Evolutionary conservation across 306 rosid species (phyloP).

Genomic region (Trifolium pratense): DNA sequence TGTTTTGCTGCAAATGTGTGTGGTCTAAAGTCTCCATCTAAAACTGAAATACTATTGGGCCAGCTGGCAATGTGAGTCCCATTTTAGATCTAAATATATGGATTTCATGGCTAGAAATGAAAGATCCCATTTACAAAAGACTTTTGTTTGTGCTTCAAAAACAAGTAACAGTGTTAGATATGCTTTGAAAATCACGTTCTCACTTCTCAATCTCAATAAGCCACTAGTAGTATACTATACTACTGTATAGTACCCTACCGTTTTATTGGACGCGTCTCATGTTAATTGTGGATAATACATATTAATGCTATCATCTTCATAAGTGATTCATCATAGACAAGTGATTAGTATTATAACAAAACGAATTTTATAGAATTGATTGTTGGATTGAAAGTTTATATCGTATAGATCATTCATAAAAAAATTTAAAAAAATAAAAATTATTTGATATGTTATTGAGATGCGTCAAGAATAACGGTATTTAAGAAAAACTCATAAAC

Average conservation of each 20-base stretch:
- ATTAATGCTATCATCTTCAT: no score
- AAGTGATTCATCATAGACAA: no score
- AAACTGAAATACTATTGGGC: background rate
- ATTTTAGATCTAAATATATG: background rate
- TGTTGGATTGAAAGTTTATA: no score
- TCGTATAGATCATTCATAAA: no score
- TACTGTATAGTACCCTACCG: background rate
- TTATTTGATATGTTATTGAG: no score
- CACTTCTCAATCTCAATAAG: background rate
- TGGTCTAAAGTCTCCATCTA: background rate
- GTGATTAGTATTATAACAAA: no score
- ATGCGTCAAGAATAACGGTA: no score
- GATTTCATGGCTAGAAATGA: background rate
- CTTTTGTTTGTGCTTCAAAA: background rate
- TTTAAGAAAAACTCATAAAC: no score
- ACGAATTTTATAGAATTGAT: no score
- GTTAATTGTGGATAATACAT: background rate
- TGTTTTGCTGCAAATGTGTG: background rate
- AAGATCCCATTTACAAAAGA: background rate
- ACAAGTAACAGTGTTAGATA: background rate
- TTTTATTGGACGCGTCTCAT: background rate
- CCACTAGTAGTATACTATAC: no score
- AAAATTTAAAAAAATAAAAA: no score
- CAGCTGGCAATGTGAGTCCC: background rate
- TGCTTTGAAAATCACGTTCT: background rate